Conservation (phyloP, 371 early-diverging fungal species). For the Zychaea mexicana region DNA sequence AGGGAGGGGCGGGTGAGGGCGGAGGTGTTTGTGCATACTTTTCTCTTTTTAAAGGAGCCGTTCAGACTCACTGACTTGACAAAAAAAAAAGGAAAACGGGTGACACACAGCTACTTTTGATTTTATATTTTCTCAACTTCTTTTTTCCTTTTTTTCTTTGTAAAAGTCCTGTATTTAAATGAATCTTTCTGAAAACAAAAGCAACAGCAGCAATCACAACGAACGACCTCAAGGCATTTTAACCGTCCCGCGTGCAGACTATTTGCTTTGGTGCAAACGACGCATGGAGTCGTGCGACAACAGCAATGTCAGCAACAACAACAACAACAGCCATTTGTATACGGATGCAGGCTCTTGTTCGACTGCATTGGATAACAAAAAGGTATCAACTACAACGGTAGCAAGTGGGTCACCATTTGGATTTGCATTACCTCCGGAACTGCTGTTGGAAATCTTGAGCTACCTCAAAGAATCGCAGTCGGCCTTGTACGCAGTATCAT, state of each 20-base stretch:
- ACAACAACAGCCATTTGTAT: not conserved
- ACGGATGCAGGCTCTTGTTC: no score
- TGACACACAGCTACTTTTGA: no score
- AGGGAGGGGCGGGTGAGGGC: no score
- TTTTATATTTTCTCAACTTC: not conserved
- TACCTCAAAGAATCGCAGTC: conserved; percentile 35
- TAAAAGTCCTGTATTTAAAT: not conserved
- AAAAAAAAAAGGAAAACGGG: no score
- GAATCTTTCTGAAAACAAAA: not conserved
- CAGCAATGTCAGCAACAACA: not conserved
- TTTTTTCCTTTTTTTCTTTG: not conserved
- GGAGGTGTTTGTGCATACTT: no score
- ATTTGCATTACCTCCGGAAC: conserved; percentile 45
- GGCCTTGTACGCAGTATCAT: conserved; percentile 39
- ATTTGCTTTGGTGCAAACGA: conserved; percentile 11
- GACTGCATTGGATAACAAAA: not conserved
- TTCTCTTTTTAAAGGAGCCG: no score
- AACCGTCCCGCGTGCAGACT: conserved; percentile 10
- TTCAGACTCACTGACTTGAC: no score
- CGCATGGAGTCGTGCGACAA: not conserved
- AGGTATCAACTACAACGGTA: not conserved
- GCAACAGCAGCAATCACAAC: not conserved
- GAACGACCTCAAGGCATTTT: not conserved
- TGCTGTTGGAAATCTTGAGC: conserved; percentile 47
- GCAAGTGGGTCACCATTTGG: conserved; percentile 12